Evolutionary conservation across 225 moss, liverwort and hornwort genomes (phyloP).

Genomic region (Bryoerythrophyllum caledonicum): DNA sequence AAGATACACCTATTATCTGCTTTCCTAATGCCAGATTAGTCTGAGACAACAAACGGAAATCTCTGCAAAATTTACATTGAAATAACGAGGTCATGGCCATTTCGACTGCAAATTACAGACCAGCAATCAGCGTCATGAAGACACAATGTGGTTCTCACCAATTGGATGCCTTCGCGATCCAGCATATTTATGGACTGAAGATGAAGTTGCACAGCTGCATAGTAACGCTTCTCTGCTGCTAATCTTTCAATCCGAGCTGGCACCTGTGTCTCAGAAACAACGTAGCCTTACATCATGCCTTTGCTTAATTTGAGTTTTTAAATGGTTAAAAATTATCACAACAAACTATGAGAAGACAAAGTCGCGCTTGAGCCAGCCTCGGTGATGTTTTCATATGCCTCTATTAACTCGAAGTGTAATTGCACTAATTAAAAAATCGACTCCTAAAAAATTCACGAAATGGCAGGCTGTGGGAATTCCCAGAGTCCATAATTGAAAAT

Average conservation of each 20-base stretch:
- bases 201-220: slow-evolving; percentile 91
- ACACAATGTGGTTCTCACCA: slow-evolving; percentile 42
- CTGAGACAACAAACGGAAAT: slow-evolving; percentile 1
- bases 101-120: not conserved
- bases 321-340: not conserved
- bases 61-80: not conserved
- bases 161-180: slow-evolving; percentile 91
- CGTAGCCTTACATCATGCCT: slow-evolving; percentile 9
- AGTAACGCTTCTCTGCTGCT: slow-evolving; percentile 80
- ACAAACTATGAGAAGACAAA: not conserved
- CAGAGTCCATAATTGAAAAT: not conserved
- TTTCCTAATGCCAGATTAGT: not conserved
- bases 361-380: not conserved
- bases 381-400: not conserved
- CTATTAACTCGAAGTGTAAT: slow-evolving; percentile 6
- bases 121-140: not conserved
- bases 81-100: not conserved
- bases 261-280: slow-evolving; percentile 52
- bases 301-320: slow-evolving; percentile 5
- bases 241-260: slow-evolving; percentile 88
- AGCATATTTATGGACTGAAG: slow-evolving; percentile 93
- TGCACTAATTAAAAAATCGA: not conserved
- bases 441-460: not conserved
- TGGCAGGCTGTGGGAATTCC: not conserved
- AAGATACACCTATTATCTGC: not conserved